Percentiles rank a stretch among this genome's conserved stretches.
Conservation (phyloP, 2,329 filamentous ascomycete genomes). For the Dryadomyces sulphureus region DNA sequence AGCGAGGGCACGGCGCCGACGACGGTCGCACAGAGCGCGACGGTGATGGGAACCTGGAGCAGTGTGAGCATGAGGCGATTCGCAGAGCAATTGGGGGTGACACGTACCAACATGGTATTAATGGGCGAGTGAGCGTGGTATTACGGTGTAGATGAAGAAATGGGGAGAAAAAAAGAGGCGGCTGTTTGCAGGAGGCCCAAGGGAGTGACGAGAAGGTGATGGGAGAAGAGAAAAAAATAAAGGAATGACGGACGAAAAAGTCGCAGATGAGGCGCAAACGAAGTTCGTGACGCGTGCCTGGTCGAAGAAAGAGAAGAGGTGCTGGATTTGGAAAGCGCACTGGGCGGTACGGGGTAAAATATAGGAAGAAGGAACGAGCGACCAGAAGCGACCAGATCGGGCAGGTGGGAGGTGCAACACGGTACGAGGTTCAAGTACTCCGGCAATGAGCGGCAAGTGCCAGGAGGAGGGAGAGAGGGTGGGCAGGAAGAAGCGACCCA, state of each 20-base stretch:
- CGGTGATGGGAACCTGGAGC: slow-evolving; percentile 23
- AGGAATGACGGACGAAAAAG: not conserved
- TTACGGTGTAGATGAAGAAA: not conserved
- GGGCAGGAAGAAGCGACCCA: not conserved
- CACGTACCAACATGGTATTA: not conserved
- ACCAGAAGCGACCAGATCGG: not conserved
- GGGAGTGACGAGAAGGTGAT: not conserved
- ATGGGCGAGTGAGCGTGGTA: not conserved
- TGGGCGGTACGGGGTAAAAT: not conserved
- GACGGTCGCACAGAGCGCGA: slow-evolving; percentile 36
- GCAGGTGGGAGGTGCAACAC: not conserved
- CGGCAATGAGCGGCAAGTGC: not conserved
- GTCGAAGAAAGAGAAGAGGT: not conserved
- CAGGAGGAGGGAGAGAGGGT: not conserved
- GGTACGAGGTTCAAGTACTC: not conserved
- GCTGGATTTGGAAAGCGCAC: not conserved
- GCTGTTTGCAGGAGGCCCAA: not conserved
- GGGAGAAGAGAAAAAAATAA: not conserved
- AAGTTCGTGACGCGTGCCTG: not conserved
- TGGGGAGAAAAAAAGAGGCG: not conserved
- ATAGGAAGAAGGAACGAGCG: not conserved
- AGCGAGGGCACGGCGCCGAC: slow-evolving; percentile 43
- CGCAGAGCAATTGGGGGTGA: not conserved
- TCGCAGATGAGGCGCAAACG: not conserved
- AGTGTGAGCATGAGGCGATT: not conserved